Evolutionary conservation across 2,329 filamentous ascomycete genomes (phyloP), one percentile per base, ranked within the genome.

Genomic region (Dactylellina parvicollis): DNA sequence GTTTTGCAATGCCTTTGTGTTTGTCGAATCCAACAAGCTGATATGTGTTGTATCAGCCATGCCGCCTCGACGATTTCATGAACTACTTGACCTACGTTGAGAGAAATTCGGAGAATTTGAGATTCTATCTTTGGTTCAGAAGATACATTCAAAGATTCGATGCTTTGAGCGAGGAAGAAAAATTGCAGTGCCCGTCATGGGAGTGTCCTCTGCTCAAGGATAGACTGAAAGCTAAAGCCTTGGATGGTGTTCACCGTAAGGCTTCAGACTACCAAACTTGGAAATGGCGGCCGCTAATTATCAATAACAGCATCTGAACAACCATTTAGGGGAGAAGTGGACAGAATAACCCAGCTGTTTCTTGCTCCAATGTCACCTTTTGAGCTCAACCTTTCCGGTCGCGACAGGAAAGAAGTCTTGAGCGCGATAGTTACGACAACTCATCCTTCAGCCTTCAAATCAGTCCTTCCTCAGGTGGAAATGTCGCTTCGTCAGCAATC

Each of bases 41-140:
- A 71, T 20, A 5, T 62, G 38, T 57, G 20, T 65, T 65, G 52
- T 24, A 1, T 4, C 16, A 92, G 91, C 91, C 91, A 62, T 90
- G 90, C 81, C 92, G 90, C 1, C 82, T 88, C 32, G 87, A 90
- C 47, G 90, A 95, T 79, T 94, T 95, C 79, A 92, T 94, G 89
- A 90, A 92, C 80, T 94, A 92, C 77, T 85, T 94, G 74, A 85
- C 90, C 71, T 93, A 94, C 79, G 87, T 94, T 70, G 90, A 94
- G 80, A 86, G 89, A 75, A 84, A 89, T 22, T 90, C 91, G 57
- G 91, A 95, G 81, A 94, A 94, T 79, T 83, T 95, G 16, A 91
- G 94, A 79, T 93, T 93, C 79, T 88, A 84, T 78, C 83, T 89
- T 2, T 89, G 87, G 87, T 87, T 86, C 78, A 85, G 83, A 61